A percentile compares a stretch with the other conserved stretches of the same genome.
Conservation (phyloP, 768 basidiomycete species). For the Mycena vitilis region DNA sequence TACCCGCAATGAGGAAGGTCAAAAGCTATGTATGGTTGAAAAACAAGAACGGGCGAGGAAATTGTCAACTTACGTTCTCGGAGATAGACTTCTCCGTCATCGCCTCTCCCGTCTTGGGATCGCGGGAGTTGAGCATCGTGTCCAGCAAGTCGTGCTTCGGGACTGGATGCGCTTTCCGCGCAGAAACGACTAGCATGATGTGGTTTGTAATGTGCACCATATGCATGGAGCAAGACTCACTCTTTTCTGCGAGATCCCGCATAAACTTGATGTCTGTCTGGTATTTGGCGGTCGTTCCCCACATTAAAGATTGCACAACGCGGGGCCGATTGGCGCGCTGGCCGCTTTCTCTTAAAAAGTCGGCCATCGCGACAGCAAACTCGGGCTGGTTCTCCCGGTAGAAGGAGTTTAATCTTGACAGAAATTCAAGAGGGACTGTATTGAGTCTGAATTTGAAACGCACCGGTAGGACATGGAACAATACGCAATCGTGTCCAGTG, state of each 20-base stretch:
- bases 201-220: neutral
- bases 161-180: constrained; percentile 51
- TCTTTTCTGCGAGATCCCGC: constrained; percentile 52
- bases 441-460: too few species aligned
- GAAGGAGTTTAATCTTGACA: constrained; percentile 53
- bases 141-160: constrained; percentile 58
- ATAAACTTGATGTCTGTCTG: constrained; percentile 54
- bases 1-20: constrained; percentile 64
- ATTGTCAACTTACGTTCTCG: constrained; percentile 47
- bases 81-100: constrained; percentile 56
- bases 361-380: constrained; percentile 53
- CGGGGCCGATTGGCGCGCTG: constrained; percentile 48
- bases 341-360: constrained; percentile 53
- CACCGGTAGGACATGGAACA: constrained; percentile 55
- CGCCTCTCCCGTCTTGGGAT: constrained; percentile 56
- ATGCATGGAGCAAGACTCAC: constrained; percentile 40
- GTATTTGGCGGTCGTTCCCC: constrained; percentile 50
- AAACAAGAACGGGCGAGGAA: too few species aligned
- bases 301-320: constrained; percentile 50
- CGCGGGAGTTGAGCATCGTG: constrained; percentile 58
- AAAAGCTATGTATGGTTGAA: constrained; percentile 45
- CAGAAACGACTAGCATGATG: constrained; percentile 47
- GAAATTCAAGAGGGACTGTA: too few species aligned
- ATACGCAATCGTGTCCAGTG: constrained; percentile 58
- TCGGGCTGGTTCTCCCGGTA: constrained; percentile 53